A percentile compares a stretch with the other conserved stretches of the same genome.
Conservation (phyloP, 1,284 basidiomycete genomes). For the Microbotryum violaceum region DNA sequence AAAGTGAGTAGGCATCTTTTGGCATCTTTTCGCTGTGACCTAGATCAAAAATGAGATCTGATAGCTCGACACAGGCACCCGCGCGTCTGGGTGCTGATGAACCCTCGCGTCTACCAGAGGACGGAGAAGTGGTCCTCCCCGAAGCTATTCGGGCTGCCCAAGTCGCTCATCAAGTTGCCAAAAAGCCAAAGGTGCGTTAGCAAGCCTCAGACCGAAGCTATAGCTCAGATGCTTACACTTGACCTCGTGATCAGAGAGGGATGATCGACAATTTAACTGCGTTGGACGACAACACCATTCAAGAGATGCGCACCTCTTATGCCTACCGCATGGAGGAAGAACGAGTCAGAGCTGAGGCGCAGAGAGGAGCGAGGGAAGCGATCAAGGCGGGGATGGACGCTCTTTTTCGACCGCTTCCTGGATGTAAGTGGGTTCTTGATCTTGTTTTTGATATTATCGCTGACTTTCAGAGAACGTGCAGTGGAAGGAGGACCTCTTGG, state of each 20-base stretch:
- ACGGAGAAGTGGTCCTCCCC: neutral
- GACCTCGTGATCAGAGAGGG: neutral
- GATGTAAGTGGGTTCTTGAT: constrained; percentile 5
- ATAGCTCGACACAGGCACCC: too few species aligned
- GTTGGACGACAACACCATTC: constrained; percentile 12
- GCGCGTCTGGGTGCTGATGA: neutral
- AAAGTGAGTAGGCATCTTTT: too few species aligned
- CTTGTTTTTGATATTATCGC: neutral
- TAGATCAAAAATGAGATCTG: neutral
- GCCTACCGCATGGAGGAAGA: constrained; percentile 18
- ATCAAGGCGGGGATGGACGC: constrained; percentile 11
- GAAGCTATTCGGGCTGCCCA: neutral
- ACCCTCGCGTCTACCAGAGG: neutral
- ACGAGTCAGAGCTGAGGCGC: constrained; percentile 3
- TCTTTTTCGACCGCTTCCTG: constrained; percentile 11
- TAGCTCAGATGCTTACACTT: too few species aligned
- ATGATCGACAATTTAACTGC: constrained; percentile 15
- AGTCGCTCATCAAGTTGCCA: neutral
- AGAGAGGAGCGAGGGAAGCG: constrained; percentile 6
- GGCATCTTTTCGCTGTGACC: too few species aligned
- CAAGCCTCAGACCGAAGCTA: too few species aligned
- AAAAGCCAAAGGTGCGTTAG: neutral
- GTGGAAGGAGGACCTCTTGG: neutral
- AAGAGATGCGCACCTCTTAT: constrained; percentile 12
- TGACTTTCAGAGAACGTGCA: neutral